Percentiles rank a stretch among this genome's conserved stretches.
phyloP scores from a whole-genome alignment of 805 yeast genomes.

The Blastobotrys peoriensis region DNA sequence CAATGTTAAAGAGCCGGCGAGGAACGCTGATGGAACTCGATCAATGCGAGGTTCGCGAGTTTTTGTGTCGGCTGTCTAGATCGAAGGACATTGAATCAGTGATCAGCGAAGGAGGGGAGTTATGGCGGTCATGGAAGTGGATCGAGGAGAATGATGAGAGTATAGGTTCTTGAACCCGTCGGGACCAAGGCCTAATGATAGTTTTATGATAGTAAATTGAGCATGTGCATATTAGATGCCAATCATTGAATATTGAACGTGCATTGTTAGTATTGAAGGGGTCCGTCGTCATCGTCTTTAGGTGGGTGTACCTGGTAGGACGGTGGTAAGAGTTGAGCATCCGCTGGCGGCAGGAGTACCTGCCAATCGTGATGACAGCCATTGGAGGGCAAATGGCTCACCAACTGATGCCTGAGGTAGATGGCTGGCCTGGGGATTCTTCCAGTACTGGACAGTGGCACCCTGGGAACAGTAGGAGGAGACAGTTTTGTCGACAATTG shows the following conservation, averaged over 20 bases:
- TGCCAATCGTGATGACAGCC: neutral
- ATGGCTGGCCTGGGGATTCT: neutral
- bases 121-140: constrained; percentile 82
- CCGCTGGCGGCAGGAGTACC: neutral
- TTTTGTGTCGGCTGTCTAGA: constrained; percentile 47
- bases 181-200: too few relatives aligned
- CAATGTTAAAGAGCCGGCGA: constrained; percentile 75
- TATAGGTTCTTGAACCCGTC: too few relatives aligned
- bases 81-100: constrained; percentile 66
- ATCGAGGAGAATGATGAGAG: constrained; percentile 45
- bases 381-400: neutral
- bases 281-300: too few relatives aligned
- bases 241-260: too few relatives aligned
- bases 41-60: constrained; percentile 81
- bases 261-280: too few relatives aligned
- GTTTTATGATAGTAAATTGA: too few relatives aligned
- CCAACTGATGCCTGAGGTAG: neutral
- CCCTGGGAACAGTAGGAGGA: constrained; percentile 15
- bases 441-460: constrained; percentile 12
- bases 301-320: neutral
- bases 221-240: too few relatives aligned
- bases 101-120: constrained; percentile 72
- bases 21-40: constrained; percentile 78
- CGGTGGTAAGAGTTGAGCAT: neutral
- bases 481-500: constrained; percentile 14